Evolutionary conservation across 306 rosid species (phyloP).

Genomic region (Dryas octopetala): DNA sequence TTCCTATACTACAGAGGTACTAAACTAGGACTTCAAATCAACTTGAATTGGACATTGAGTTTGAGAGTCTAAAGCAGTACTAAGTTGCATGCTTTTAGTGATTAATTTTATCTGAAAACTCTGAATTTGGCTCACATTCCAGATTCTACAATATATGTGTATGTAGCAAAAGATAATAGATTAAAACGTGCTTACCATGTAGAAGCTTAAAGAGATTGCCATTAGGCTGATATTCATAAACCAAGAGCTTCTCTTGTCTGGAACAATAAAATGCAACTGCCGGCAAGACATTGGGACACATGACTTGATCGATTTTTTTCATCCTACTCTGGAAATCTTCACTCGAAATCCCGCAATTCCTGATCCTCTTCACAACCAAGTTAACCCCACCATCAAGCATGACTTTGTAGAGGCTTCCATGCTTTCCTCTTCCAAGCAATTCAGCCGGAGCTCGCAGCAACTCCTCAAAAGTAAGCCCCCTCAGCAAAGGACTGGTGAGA

Average conservation of each 20-base stretch:
- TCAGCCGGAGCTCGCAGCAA: slow-evolving; percentile 74
- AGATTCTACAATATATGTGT: too few species aligned
- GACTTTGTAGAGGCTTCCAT: slow-evolving; percentile 75
- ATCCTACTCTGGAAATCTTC: slow-evolving; percentile 52
- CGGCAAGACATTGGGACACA: slow-evolving; percentile 51
- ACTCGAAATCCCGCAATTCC: slow-evolving; percentile 54
- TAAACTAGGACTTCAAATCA: neutral
- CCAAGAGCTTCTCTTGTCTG: slow-evolving; percentile 71
- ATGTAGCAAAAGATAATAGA: neutral
- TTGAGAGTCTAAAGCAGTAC: too few species aligned
- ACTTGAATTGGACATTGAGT: too few species aligned
- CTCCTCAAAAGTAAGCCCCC: slow-evolving; percentile 53
- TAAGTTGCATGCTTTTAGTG: too few species aligned
- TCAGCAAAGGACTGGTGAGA: slow-evolving; percentile 37
- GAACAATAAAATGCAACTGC: slow-evolving; percentile 71
- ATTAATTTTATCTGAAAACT: too few species aligned
- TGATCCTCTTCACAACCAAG: slow-evolving; percentile 78
- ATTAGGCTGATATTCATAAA: slow-evolving; percentile 58
- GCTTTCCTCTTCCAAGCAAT: slow-evolving; percentile 60
- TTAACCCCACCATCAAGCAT: slow-evolving; percentile 44
- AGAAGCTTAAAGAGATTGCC: slow-evolving; percentile 77
- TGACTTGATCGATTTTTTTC: slow-evolving; percentile 41
- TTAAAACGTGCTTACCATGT: slow-evolving; percentile 44
- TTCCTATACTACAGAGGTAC: neutral
- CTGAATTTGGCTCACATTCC: too few species aligned